Conservation (phyloP, 495 filamentous ascomycete species). For the Penicillium roqueforti region DNA sequence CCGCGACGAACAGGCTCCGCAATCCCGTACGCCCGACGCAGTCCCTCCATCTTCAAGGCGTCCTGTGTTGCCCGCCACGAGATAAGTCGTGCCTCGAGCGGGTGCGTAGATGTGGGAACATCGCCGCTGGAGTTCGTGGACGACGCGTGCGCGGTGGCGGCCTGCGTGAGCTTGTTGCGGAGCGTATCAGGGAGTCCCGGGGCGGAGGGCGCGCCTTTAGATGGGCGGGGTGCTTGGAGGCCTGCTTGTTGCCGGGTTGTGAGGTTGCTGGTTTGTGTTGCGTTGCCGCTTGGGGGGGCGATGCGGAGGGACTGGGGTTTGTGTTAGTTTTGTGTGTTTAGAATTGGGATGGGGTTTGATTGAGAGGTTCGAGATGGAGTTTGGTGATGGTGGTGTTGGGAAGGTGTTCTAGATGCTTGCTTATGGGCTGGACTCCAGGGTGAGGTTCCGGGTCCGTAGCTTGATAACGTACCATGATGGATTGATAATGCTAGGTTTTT, state of each 20-base stretch:
- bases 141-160: conserved; percentile 42
- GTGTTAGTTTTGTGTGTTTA: conserved; percentile 14
- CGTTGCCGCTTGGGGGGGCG: conserved; percentile 61
- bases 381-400: neutral
- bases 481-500: conserved; percentile 2
- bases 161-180: conserved; percentile 66
- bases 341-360: neutral
- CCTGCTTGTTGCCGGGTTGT: conserved; percentile 36
- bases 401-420: conserved; percentile 4
- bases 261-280: conserved; percentile 54
- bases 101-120: conserved; percentile 63
- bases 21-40: conserved; percentile 83
- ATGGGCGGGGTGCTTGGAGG: conserved; percentile 33
- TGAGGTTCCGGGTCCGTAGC: conserved; percentile 15
- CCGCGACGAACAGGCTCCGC: conserved; percentile 90
- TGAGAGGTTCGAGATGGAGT: neutral
- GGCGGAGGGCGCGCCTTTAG: conserved; percentile 74
- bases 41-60: conserved; percentile 74
- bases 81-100: conserved; percentile 82
- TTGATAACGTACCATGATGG: conserved; percentile 37
- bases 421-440: conserved; percentile 6
- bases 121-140: conserved; percentile 35
- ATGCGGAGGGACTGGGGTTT: conserved; percentile 78
- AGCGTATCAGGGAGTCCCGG: conserved; percentile 90
- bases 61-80: conserved; percentile 85